Conservation (phyloP, 345 rosid genomes). For the Arabidopsis arenosa region DNA sequence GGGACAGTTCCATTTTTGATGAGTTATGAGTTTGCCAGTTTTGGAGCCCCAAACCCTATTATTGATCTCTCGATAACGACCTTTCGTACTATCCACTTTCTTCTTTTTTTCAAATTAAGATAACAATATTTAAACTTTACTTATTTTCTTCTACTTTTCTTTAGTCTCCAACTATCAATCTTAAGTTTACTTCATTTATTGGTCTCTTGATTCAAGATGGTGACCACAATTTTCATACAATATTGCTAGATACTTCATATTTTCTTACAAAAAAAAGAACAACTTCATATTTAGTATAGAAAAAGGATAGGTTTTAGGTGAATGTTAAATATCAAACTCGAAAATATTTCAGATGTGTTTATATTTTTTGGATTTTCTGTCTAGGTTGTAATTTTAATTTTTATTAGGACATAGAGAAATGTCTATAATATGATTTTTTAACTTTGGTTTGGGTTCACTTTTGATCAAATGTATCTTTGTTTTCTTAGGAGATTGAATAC, state of each 20-base stretch:
- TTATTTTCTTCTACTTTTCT: slow-evolving; percentile 1
- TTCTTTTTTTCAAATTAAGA: slow-evolving; percentile 1
- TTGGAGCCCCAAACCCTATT: slow-evolving; percentile 48
- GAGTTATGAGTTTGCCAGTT: slow-evolving; percentile 45
- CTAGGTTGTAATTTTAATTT: neutral
- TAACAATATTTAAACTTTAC: neutral
- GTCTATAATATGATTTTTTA: too few relatives aligned
- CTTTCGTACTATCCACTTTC: slow-evolving; percentile 42
- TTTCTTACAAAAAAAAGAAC: too few relatives aligned
- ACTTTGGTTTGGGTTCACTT: too few relatives aligned
- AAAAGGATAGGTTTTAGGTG: slow-evolving; percentile 8
- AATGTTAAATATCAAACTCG: neutral
- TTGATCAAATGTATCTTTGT: too few relatives aligned
- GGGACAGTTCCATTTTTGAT: slow-evolving; percentile 45
- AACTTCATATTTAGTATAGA: neutral
- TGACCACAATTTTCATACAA: neutral
- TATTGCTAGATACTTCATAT: neutral
- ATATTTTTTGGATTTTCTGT: neutral
- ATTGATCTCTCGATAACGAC: slow-evolving; percentile 46
- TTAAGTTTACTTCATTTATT: slow-evolving; percentile 19
- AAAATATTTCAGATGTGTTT: neutral
- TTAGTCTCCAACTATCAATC: slow-evolving; percentile 6
- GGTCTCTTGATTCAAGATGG: slow-evolving; percentile 14
- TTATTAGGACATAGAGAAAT: too few relatives aligned
- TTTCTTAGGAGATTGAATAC: too few relatives aligned